Evolutionary conservation across 148 eudicot species (phyloP).

Genomic region (Rhododendron henanense): DNA sequence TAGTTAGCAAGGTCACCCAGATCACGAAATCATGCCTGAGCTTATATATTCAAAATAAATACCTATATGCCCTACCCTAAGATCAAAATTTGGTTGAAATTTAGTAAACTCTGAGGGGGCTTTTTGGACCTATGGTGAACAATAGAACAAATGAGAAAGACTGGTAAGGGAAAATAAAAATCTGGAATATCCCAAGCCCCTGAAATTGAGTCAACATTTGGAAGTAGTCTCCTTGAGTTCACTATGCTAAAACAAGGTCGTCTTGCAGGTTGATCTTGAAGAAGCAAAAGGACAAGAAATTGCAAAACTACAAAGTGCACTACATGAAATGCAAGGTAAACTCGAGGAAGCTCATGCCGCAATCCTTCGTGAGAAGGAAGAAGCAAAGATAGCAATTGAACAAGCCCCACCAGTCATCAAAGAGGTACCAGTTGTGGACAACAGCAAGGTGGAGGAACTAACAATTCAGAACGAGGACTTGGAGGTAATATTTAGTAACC

Average conservation of each 20-base stretch:
- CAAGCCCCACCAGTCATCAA: conserved; percentile 95
- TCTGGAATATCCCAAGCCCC: neutral
- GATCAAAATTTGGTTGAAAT: neutral
- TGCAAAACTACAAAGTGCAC: conserved; percentile 55
- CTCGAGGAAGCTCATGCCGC: conserved; percentile 75
- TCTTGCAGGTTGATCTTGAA: conserved; percentile 80
- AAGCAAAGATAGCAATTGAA: conserved; percentile 91
- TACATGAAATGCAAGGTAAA: conserved; percentile 61
- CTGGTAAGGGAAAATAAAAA: neutral
- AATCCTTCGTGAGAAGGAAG: conserved; percentile 79
- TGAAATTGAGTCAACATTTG: neutral
- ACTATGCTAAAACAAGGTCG: neutral
- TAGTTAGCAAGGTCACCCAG: neutral
- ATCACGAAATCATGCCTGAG: conserved; percentile 8
- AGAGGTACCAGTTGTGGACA: conserved; percentile 78
- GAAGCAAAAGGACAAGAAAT: conserved; percentile 92
- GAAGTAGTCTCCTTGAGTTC: neutral
- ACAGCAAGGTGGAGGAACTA: conserved; percentile 51
- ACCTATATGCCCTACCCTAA: neutral
- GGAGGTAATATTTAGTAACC: conserved; percentile 33
- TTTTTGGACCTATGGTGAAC: neutral
- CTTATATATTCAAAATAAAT: neutral
- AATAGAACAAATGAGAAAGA: neutral
- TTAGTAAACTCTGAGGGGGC: neutral
- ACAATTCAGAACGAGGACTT: conserved; percentile 42